Conservation (phyloP, 2,329 filamentous ascomycete genomes). For the Aspergillus melleus region DNA sequence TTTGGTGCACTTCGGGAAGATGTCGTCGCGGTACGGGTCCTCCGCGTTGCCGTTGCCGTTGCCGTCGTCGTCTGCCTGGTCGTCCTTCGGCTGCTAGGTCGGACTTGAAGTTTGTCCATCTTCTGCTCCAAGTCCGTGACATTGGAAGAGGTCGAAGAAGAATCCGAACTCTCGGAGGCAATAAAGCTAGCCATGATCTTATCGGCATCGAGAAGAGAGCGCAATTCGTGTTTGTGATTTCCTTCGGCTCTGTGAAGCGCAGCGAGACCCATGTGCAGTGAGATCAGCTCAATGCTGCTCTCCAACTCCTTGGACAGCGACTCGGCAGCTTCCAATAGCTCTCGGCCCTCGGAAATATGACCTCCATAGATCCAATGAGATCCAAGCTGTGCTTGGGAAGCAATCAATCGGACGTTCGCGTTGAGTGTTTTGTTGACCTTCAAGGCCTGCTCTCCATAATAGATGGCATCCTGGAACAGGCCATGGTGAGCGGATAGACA, state of each 20-base stretch:
- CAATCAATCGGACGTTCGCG: slow-evolving; percentile 56
- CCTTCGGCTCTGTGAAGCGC: slow-evolving; percentile 50
- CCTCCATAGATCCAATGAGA: slow-evolving; percentile 53
- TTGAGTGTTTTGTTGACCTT: slow-evolving; percentile 71
- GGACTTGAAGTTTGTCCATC: slow-evolving; percentile 44
- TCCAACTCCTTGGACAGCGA: slow-evolving; percentile 52
- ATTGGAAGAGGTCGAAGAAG: slow-evolving; percentile 27
- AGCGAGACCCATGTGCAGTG: slow-evolving; percentile 46
- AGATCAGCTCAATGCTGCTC: slow-evolving; percentile 56
- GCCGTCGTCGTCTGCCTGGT: slow-evolving; percentile 21
- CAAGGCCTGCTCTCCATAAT: slow-evolving; percentile 81
- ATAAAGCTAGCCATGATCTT: slow-evolving; percentile 46
- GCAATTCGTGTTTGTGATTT: slow-evolving; percentile 49
- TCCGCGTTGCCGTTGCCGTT: slow-evolving; percentile 24
- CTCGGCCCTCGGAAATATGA: slow-evolving; percentile 52
- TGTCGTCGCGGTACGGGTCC: slow-evolving; percentile 34
- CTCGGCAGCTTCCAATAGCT: slow-evolving; percentile 59
- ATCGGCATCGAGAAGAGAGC: slow-evolving; percentile 51
- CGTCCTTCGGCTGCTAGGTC: slow-evolving; percentile 24
- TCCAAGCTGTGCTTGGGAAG: slow-evolving; percentile 49
- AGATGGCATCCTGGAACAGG: slow-evolving; percentile 82
- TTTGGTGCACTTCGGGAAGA: slow-evolving; percentile 23
- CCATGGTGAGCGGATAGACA: slow-evolving; percentile 80
- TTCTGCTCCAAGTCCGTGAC: slow-evolving; percentile 42
- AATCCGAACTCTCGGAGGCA: slow-evolving; percentile 30